Evolutionary conservation across 106 monocot species (phyloP), one percentile per base, ranked within the genome.

Genomic region (Dioscorea dumetorum): DNA sequence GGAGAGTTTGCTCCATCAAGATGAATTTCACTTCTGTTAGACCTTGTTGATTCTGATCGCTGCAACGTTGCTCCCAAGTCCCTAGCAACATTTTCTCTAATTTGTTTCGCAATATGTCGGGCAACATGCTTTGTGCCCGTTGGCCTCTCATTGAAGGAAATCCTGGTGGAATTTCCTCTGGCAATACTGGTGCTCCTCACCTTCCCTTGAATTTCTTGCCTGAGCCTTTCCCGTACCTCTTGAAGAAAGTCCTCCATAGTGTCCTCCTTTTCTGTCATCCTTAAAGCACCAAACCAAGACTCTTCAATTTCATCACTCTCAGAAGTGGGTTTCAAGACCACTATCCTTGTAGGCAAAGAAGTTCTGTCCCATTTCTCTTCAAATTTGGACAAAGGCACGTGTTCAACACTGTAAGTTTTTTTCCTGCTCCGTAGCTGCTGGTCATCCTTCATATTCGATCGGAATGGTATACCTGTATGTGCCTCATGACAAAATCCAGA

Each of bases 181-280:
- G 10, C 24, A 49, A 24, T 66, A 5, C 52, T 69, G 22, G 64
- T 61, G 32, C 57, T 72, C 24, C 66, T 73, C 18, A 69, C 23
- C 61, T 85, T 89, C n/a, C 91, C 89, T 69, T 82, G 64, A 13
- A 89, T 79, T 78, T 89, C 92, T 7, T 64, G 50, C 70, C 73
- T 84, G 62, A 92, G 97, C 53, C 77, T 92, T 51, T 97, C 86
- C 51, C 76, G 84, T 41, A 92, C 91, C 72, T 97, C 86, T 71
- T 92, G 89, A 7, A 95, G 86, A 58, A 95, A 95, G 67, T 81
- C 72, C 54, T 81, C 57, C 79, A 88, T 88, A 57, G 73, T 85
- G 23, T 61, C 48, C 67, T 80, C 78, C 66, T 75, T 78, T 35
- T 81, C 67, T 68, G 75, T 17, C 19, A 78, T 58, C 68, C 67